phyloP scores from a whole-genome alignment of 208 protist species.

The Jaenimonas drosophilae region DNA sequence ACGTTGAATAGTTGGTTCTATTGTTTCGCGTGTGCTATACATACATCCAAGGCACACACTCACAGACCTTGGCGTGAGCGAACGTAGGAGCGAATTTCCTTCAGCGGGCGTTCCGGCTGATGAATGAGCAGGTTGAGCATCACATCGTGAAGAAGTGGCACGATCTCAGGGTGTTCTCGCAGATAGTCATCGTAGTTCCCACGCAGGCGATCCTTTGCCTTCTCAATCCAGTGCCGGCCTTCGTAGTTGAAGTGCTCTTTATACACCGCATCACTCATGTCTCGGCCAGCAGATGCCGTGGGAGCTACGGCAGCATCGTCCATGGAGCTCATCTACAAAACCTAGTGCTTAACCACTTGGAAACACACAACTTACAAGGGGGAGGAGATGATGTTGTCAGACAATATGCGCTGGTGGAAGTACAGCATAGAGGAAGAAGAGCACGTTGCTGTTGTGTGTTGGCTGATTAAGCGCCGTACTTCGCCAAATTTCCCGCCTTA shows the following conservation, averaged over 20 bases:
- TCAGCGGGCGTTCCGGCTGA: constrained; percentile 48
- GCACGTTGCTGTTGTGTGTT: too few relatives aligned
- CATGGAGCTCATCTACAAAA: too few relatives aligned
- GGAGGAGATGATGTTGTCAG: too few relatives aligned
- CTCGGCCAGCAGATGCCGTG: too few relatives aligned
- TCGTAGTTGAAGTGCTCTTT: constrained; percentile 72
- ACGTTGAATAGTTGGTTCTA: too few relatives aligned
- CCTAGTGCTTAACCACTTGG: too few relatives aligned
- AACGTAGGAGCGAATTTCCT: constrained; percentile 45
- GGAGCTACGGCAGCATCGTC: too few relatives aligned
- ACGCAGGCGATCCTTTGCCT: constrained; percentile 31
- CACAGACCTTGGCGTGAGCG: constrained; percentile 14
- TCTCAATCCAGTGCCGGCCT: constrained; percentile 46
- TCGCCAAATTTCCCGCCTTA: constrained; percentile 42
- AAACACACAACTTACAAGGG: too few relatives aligned
- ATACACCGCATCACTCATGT: background rate
- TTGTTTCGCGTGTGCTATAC: too few relatives aligned
- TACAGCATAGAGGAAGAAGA: too few relatives aligned
- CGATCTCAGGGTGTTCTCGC: constrained; percentile 46
- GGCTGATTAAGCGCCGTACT: constrained; percentile 59
- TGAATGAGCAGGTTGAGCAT: constrained; percentile 51
- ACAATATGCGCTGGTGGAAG: too few relatives aligned
- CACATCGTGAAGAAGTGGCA: constrained; percentile 48
- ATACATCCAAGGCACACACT: background rate
- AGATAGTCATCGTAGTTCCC: constrained; percentile 36